Evolutionary conservation across 2,329 filamentous ascomycete species (phyloP).

Genomic region (Fusarium longipes): DNA sequence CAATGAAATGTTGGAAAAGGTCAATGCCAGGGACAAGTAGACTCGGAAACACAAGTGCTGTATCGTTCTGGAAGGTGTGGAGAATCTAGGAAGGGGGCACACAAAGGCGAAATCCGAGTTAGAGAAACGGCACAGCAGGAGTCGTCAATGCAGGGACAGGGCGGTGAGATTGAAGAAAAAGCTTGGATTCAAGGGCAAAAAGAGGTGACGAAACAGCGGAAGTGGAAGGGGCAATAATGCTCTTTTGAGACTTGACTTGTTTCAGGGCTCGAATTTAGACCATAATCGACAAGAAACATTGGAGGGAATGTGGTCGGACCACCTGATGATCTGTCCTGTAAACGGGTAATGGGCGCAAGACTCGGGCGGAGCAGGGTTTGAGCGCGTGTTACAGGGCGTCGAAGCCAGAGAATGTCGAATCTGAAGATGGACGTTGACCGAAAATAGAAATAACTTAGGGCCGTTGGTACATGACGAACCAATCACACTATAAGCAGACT

Average conservation of each 20-base stretch:
- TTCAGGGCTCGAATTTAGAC: constrained; percentile 38
- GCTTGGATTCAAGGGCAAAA: constrained; percentile 39
- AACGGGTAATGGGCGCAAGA: constrained; percentile 42
- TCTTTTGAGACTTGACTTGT: constrained; percentile 40
- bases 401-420: not conserved
- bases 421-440: not conserved
- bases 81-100: constrained; percentile 40
- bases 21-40: constrained; percentile 37
- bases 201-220: constrained; percentile 33
- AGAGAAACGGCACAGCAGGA: constrained; percentile 23
- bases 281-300: constrained; percentile 29
- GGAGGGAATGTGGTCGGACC: constrained; percentile 36
- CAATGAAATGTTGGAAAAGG: constrained; percentile 29
- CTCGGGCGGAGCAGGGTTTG: constrained; percentile 41
- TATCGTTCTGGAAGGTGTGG: constrained; percentile 52
- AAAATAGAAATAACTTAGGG: constrained; percentile 20
- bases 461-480: not conserved
- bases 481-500: constrained; percentile 1
- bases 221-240: constrained; percentile 29
- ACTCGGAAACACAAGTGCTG: constrained; percentile 39
- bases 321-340: constrained; percentile 36
- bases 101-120: constrained; percentile 43
- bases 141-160: constrained; percentile 33
- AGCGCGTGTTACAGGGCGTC: constrained; percentile 38
- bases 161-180: constrained; percentile 40